Base-by-base conservation (phyloP, 2,329 filamentous ascomycete species). In the Drechslera avenae region DNA sequence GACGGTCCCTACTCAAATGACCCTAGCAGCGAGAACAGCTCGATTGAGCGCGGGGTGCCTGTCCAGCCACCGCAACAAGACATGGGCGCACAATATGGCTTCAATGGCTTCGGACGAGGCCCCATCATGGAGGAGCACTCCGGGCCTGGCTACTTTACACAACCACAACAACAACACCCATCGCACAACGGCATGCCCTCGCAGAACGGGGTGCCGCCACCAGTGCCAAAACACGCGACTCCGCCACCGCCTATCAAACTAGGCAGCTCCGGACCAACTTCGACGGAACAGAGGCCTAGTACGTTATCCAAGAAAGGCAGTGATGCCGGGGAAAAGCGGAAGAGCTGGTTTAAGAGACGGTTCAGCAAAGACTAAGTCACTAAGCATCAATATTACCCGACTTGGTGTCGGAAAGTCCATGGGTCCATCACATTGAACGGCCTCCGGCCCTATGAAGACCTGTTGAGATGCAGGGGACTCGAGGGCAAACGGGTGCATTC, bases 11-110 rank as follows among this genome's bases (percentile, higher is more conserved):
- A 94, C 73, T 87, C 87, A 59, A 96, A 91, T 52, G 91, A 96
- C 69, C 92, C 90, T 77, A 94, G 89, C 76, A 96, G 91, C 68
- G 89, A 96, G 69, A 96, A 96, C 76, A 95, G 90, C 76, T 96
- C 91, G 1, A 84, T 95, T 62, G 90, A 96, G 69, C 86, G 90
- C 55, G 78, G 86, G 30, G 82, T 83, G 63, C 75, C 57, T 5
- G 67, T 65, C 9, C 46, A 71, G 40, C 70, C 73, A 45, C 60
- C 73, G 36, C 56, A 73, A 32, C 72, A 73, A 39, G 65, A 75
- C 33, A 36, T 71, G 48, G 65, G 67, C 39, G 63, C 74, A 43
- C 66, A 76, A 50, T 90, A 90, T 63, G 87, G 88, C 42, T 86
- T 86, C 57, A 74, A 70, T 19, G 79, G 79, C 2, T 81, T 79